Conservation (phyloP, 2,329 filamentous ascomycete species). For the Colletotrichum siamense region DNA sequence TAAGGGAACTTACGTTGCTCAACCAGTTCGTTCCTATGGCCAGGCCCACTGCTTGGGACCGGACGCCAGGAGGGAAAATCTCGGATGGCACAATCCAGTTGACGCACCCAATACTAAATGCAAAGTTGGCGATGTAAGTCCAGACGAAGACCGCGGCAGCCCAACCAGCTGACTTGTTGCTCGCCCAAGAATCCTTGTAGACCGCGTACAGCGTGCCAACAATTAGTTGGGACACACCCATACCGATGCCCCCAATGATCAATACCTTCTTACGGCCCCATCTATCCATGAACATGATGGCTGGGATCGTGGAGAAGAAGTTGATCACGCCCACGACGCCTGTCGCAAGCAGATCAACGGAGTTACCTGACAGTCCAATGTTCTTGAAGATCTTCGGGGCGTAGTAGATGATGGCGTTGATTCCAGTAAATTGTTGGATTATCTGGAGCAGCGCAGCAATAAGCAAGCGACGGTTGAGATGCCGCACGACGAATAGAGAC, state of each 20-base stretch:
- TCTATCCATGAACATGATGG: slow-evolving; percentile 45
- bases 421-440: slow-evolving; percentile 59
- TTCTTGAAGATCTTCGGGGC: slow-evolving; percentile 50
- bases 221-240: slow-evolving; percentile 55
- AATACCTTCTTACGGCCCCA: slow-evolving; percentile 51
- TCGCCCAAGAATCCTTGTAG: slow-evolving; percentile 49
- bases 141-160: slow-evolving; percentile 64
- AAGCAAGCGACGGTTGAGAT: slow-evolving; percentile 45
- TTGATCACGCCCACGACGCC: slow-evolving; percentile 64
- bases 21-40: slow-evolving; percentile 6
- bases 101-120: slow-evolving; percentile 45
- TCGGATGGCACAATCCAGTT: slow-evolving; percentile 64
- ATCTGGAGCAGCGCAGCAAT: slow-evolving; percentile 50
- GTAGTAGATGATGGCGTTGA: slow-evolving; percentile 46
- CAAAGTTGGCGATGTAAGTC: slow-evolving; percentile 53
- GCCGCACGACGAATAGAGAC: slow-evolving; percentile 34
- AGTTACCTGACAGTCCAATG: slow-evolving; percentile 45
- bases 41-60: slow-evolving; percentile 1
- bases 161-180: slow-evolving; percentile 59
- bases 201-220: slow-evolving; percentile 58
- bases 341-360: slow-evolving; percentile 56
- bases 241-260: slow-evolving; percentile 1
- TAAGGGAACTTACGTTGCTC: slow-evolving; percentile 40
- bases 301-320: slow-evolving; percentile 47
- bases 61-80: slow-evolving; percentile 47